phyloP scores from a whole-genome alignment of 495 filamentous ascomycete species.

The Trichoderma asperelloides region DNA sequence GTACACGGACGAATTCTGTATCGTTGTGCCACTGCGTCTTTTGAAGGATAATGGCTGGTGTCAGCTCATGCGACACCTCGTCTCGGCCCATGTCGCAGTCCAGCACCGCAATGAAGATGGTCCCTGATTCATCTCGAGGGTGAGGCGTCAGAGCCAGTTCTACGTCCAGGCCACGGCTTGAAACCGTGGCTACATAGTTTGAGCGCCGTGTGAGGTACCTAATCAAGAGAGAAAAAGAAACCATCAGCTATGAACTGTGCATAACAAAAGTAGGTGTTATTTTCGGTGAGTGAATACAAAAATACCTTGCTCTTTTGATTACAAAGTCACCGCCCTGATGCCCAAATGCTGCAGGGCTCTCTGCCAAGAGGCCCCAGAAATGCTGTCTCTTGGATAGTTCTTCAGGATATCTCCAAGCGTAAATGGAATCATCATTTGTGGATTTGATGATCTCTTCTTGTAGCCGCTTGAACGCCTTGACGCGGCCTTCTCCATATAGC shows the following conservation, averaged over 20 bases:
- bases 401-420: conserved; percentile 13
- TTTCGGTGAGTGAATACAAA: not conserved
- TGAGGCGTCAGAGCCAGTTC: not conserved
- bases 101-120: not conserved
- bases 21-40: not conserved
- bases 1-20: not conserved
- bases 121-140: not conserved
- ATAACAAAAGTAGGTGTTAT: not conserved
- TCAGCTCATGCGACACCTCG: not conserved
- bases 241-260: not conserved
- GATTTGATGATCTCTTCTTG: conserved; percentile 23
- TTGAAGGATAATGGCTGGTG: not conserved
- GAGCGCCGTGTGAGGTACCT: not conserved
- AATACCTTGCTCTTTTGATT: not conserved
- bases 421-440: conserved; percentile 18
- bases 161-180: not conserved
- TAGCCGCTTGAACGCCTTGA: conserved; percentile 18
- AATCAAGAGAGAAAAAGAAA: not conserved
- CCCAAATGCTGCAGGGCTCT: not conserved
- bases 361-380: not conserved
- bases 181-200: not conserved
- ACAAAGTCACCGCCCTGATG: not conserved
- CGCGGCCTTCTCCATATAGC: conserved; percentile 33
- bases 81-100: not conserved
- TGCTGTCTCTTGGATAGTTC: not conserved